Conservation (phyloP, 495 filamentous ascomycete species). For the Rusavskia elegans region DNA sequence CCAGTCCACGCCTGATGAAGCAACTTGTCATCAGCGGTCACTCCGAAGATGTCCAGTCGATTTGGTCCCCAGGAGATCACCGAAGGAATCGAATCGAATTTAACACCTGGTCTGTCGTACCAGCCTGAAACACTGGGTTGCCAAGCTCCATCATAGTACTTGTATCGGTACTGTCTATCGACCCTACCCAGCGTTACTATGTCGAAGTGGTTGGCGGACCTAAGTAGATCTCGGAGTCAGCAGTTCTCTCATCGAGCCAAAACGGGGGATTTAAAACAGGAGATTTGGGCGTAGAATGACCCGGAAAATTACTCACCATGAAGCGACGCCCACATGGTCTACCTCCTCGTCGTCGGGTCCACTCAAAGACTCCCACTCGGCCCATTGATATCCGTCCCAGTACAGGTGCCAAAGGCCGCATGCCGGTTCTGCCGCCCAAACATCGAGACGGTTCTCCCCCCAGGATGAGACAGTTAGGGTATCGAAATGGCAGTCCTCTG, state of each 20-base stretch:
- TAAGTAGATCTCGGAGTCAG: background rate
- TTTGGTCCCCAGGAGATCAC: conserved; percentile 18
- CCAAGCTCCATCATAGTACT: conserved; percentile 6
- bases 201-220: conserved; percentile 10
- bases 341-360: conserved; percentile 9
- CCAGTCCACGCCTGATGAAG: conserved; percentile 7
- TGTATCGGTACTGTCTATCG: conserved; percentile 6
- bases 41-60: conserved; percentile 19
- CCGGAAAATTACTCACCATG: too few relatives aligned
- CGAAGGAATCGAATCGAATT: conserved; percentile 14
- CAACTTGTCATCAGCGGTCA: conserved; percentile 1
- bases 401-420: conserved; percentile 5
- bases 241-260: background rate
- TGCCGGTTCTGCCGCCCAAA: conserved; percentile 4
- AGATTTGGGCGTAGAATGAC: too few relatives aligned
- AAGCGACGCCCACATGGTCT: conserved; percentile 2
- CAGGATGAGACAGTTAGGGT: conserved; percentile 4
- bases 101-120: conserved; percentile 2
- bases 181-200: conserved; percentile 6
- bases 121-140: conserved; percentile 1
- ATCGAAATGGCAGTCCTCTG: background rate
- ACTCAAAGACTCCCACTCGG: conserved; percentile 6
- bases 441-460: conserved; percentile 8
- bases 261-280: too few relatives aligned
- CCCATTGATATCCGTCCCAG: conserved; percentile 12